Conservation (phyloP, 306 rosid genomes). For the Quercus alba region DNA sequence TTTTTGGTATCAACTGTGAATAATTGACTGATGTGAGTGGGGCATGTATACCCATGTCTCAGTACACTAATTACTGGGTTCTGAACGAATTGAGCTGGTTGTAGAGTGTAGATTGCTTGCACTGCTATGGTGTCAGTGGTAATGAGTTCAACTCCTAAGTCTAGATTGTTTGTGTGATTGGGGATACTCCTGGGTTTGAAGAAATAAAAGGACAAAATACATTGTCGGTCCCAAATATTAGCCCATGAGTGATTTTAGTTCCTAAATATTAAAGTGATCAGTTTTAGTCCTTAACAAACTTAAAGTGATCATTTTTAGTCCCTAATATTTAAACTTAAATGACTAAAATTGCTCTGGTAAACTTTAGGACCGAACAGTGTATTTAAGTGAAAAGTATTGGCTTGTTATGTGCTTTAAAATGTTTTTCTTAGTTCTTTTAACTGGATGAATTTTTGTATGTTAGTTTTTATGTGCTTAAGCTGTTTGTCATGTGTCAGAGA, state of each 20-base stretch:
- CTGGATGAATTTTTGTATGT: not conserved
- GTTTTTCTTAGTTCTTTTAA: not conserved
- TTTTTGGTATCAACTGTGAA: not conserved
- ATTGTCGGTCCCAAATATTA: no score
- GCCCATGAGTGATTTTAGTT: no score
- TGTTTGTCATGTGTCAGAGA: constrained; percentile 52
- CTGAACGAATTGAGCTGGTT: not conserved
- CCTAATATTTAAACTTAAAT: no score
- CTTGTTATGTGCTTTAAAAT: not conserved
- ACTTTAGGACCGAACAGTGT: not conserved
- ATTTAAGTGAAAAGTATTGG: no score
- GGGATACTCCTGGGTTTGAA: not conserved
- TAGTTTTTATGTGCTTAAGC: constrained; percentile 6
- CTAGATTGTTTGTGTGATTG: not conserved
- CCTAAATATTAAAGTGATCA: no score
- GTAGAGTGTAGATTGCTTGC: not conserved
- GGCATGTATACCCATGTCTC: not conserved
- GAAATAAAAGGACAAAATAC: no score
- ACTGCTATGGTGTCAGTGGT: not conserved
- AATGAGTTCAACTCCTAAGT: not conserved
- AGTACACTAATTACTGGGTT: not conserved
- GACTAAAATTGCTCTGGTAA: no score
- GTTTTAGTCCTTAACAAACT: no score
- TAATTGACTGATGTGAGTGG: not conserved
- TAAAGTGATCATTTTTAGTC: no score